Conservation (phyloP, 2,329 filamentous ascomycete species). For the Malbranchea zuffiana region DNA sequence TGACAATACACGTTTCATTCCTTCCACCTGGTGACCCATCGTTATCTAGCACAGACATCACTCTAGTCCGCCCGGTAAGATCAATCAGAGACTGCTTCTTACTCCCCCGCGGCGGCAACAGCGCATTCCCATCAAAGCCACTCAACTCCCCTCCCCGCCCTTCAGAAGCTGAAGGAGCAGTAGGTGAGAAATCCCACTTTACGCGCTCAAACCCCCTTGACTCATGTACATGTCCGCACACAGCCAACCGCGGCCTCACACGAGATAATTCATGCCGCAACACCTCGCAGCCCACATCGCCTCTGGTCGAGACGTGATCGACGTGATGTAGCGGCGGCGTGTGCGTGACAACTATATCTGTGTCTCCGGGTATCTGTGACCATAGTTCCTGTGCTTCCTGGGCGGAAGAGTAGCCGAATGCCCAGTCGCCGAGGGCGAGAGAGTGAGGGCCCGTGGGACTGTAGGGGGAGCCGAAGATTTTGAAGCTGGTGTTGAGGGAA, state of each 20-base stretch:
- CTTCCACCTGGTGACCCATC: conserved; percentile 34
- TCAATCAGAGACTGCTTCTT: conserved; percentile 47
- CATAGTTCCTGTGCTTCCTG: too few species aligned
- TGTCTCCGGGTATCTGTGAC: conserved; percentile 40
- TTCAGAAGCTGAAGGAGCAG: too few species aligned
- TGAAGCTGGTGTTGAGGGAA: conserved; percentile 37
- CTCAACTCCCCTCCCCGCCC: conserved; percentile 6
- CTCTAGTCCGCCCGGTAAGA: conserved; percentile 36
- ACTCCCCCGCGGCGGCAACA: conserved; percentile 36
- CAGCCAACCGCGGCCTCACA: conserved; percentile 40
- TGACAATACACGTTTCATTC: conserved; percentile 65
- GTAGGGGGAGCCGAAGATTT: conserved; percentile 48
- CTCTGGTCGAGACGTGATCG: conserved; percentile 29
- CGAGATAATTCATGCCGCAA: conserved; percentile 36
- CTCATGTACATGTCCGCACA: conserved; percentile 51
- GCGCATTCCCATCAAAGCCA: conserved; percentile 15
- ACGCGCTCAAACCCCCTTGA: conserved; percentile 44
- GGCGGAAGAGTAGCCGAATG: conserved; percentile 41
- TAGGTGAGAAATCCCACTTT: too few species aligned
- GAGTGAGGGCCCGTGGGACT: conserved; percentile 39
- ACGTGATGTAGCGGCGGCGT: conserved; percentile 43
- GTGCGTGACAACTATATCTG: conserved; percentile 47
- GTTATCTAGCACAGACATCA: conserved; percentile 26
- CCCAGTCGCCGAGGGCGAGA: too few species aligned
- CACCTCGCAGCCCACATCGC: conserved; percentile 38